Conservation (phyloP, 495 filamentous ascomycete species). For the Lasiosphaeria miniovina region DNA sequence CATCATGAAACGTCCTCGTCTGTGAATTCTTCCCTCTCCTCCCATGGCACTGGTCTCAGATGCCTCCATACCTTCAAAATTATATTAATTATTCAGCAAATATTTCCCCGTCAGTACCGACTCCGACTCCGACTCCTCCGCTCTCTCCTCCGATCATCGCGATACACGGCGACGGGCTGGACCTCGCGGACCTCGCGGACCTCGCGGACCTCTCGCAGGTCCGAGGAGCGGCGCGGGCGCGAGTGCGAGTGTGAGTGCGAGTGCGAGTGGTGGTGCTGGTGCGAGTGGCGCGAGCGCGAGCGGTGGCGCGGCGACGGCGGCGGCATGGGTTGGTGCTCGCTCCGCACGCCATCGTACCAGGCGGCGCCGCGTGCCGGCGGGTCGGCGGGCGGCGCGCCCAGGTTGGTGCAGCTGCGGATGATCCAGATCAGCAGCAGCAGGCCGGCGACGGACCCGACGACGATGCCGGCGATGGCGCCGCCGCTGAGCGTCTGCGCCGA, state of each 20-base stretch:
- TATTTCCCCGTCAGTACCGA: neutral
- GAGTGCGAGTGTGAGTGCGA: conserved; percentile 6
- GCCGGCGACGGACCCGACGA: conserved; percentile 57
- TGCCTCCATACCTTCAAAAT: too few species aligned
- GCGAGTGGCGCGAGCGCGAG: conserved; percentile 11
- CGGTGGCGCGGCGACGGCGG: conserved; percentile 8
- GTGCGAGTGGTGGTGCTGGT: neutral
- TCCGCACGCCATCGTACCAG: conserved; percentile 30
- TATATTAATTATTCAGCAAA: too few species aligned
- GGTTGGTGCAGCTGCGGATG: conserved; percentile 39
- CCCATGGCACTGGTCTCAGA: too few species aligned
- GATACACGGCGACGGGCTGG: conserved; percentile 12
- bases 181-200: conserved; percentile 13
- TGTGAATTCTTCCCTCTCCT: too few species aligned
- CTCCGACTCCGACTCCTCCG: conserved; percentile 3
- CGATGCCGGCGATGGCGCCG: conserved; percentile 59
- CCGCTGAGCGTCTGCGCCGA: conserved; percentile 41
- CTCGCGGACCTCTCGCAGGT: neutral
- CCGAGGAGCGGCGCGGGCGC: conserved; percentile 5
- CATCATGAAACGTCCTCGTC: too few species aligned
- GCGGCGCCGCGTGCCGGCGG: conserved; percentile 14
- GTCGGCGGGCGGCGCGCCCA: conserved; percentile 31
- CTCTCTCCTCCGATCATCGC: neutral
- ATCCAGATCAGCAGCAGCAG: conserved; percentile 55
- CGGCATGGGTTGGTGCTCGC: conserved; percentile 14